These are phyloP conservation scores for Podila minutissima DNA, from an alignment of 192 early-diverging fungal genomes.

Conservation along the genomic window DNA sequence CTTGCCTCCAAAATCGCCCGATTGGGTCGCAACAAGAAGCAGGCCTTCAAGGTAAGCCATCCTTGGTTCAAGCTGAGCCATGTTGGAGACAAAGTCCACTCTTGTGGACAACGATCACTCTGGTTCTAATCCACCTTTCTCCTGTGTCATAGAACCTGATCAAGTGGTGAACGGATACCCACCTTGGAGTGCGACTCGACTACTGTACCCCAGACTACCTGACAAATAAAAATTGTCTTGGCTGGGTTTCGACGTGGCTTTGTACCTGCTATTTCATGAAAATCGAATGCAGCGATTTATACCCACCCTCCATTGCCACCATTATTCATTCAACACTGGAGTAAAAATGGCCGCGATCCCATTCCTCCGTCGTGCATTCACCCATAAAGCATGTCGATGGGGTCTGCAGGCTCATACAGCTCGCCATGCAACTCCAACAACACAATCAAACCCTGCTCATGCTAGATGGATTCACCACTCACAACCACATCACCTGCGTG, in stretches of 20 bases:
- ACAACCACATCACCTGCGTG: not conserved
- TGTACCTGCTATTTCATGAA: too few species aligned
- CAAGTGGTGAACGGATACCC: constrained; percentile 2
- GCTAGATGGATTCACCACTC: not conserved
- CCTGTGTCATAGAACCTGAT: not conserved
- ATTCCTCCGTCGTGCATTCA: not conserved
- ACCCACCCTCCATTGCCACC: not conserved
- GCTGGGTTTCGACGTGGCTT: not conserved
- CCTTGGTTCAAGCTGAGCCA: not conserved
- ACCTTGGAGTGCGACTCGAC: not conserved
- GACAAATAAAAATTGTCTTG: not conserved
- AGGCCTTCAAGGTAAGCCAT: constrained; percentile 25
- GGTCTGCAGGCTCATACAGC: not conserved
- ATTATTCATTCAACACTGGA: not conserved
- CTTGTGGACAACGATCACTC: not conserved
- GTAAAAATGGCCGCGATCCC: not conserved
- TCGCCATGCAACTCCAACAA: not conserved
- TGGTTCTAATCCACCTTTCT: not conserved
- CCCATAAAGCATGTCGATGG: not conserved
- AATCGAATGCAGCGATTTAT: not conserved
- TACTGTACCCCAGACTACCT: too few species aligned
- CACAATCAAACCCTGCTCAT: not conserved
- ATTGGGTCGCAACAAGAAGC: constrained; percentile 15
- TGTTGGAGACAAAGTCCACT: not conserved
- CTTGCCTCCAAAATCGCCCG: constrained; percentile 6